Base-by-base conservation (phyloP, 163 green algal species). In the Scenedesmus sp. region DNA sequence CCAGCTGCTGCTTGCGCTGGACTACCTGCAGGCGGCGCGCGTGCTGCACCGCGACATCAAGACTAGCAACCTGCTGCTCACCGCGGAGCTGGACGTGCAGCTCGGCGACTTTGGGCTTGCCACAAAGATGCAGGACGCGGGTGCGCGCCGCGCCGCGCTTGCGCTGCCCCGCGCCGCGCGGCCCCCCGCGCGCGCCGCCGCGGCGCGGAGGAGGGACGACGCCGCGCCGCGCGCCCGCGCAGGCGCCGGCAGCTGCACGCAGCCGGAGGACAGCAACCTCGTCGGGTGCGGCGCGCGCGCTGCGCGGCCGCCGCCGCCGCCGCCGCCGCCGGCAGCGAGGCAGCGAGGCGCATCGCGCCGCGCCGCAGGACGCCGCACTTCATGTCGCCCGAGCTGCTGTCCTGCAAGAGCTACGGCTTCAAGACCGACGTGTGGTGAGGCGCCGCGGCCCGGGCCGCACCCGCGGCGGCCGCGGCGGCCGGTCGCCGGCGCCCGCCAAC, bases 321-420 rank as follows among this genome's bases (percentile, higher is more conserved):
- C 67, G 69, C 69, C 71, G 71, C 42, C 24, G 58, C 51, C 1
- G 56, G 31, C 20, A 63, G 58, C 58, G 71, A 53, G 39, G 39
- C 39, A 47, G 39, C 7, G 7, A 47, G 22, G n/a, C n/a, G n/a
- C n/a, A n/a, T n/a, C n/a, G n/a, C n/a, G n/a, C n/a, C n/a, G n/a
- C n/a, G n/a, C n/a, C n/a, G n/a, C n/a, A n/a, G 91, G 67, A 96
- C 91, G 18, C 91, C 91, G 0, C 87, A 94, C 69, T 96, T 93
- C 84, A 96, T 96, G 91, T 86, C 64, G 24, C 89, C 91, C 45
- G 90, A 95, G 87, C 75, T 94, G 60, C 70, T 94, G 14, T 75
- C 53, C 51, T 84, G 77, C 26, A 85, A 92, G 70, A 67, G 73
- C 18, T 94, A 94, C 77, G 81, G 83, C 58, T 89, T 87, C 81